Percentiles rank a stretch among this genome's conserved stretches.
Evolutionary conservation across 2,329 filamentous ascomycete genomes (phyloP).

Genomic region (Lasiodiplodia gonubiensis): DNA sequence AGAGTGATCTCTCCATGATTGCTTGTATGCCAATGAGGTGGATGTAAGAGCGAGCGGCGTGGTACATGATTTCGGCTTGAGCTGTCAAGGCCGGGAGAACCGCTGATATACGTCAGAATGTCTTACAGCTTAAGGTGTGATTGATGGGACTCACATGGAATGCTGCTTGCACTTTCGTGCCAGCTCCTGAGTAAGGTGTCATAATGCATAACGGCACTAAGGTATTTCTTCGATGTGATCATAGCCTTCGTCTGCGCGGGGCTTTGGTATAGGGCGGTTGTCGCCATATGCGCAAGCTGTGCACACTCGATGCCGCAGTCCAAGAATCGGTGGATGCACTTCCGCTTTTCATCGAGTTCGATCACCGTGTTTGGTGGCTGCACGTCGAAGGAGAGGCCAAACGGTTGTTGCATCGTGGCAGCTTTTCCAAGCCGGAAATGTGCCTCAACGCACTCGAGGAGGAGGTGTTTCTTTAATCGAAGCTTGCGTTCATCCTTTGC

Average conservation of each 20-base stretch:
- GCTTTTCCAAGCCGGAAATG: conserved; percentile 7
- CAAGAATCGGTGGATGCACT: neutral
- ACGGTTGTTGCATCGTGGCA: conserved; percentile 11
- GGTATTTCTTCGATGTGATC: conserved; percentile 13
- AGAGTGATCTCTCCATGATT: conserved; percentile 23
- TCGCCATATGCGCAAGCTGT: conserved; percentile 2
- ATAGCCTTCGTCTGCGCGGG: conserved; percentile 15
- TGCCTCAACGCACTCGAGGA: conserved; percentile 10
- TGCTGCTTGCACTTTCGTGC: neutral
- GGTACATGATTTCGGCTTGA: conserved; percentile 17
- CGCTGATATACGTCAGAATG: neutral
- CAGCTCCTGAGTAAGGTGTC: conserved; percentile 5
- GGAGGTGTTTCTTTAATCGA: conserved; percentile 9
- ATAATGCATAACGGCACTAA: conserved; percentile 9
- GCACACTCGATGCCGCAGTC: neutral
- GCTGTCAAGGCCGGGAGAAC: neutral
- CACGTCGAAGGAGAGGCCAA: conserved; percentile 18
- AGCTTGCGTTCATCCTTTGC: conserved; percentile 3
- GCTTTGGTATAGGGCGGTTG: conserved; percentile 7
- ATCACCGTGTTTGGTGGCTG: neutral
- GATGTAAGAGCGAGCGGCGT: conserved; percentile 8
- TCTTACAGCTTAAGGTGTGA: neutral
- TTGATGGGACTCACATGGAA: neutral
- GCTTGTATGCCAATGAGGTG: conserved; percentile 26
- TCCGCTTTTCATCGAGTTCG: neutral